Conservation (phyloP, 345 rosid species). For the Arabidopsis thaliana region DNA sequence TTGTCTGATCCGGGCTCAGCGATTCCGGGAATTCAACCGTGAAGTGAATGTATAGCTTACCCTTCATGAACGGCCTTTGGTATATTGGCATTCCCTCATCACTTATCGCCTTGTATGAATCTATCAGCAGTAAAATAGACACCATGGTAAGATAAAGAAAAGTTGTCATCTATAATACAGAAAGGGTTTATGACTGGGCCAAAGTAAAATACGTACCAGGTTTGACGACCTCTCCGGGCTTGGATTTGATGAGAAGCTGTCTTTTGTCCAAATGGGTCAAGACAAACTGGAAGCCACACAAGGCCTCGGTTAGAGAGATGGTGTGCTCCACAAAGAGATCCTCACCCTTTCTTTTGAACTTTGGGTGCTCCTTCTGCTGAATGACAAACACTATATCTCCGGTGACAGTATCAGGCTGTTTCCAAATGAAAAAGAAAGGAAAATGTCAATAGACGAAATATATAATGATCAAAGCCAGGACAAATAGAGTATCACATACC, state of each 20-base stretch:
- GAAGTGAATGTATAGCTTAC: slow-evolving; percentile 88
- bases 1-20: slow-evolving; percentile 64
- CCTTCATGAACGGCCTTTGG: slow-evolving; percentile 88
- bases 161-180: neutral
- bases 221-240: slow-evolving; percentile 83
- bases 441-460: neutral
- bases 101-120: slow-evolving; percentile 77
- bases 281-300: slow-evolving; percentile 87
- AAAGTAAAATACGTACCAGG: slow-evolving; percentile 60
- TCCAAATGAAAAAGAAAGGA: slow-evolving; percentile 28
- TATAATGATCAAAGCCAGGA: neutral
- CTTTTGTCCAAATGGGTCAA: slow-evolving; percentile 83
- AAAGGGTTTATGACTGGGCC: neutral
- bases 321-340: slow-evolving; percentile 85
- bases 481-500: slow-evolving; percentile 45
- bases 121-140: slow-evolving; percentile 43
- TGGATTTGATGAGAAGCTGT: slow-evolving; percentile 85
- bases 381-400: slow-evolving; percentile 88
- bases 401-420: slow-evolving; percentile 85
- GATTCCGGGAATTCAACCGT: slow-evolving; percentile 89
- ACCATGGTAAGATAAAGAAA: slow-evolving; percentile 5
- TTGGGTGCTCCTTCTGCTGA: slow-evolving; percentile 91
- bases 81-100: slow-evolving; percentile 92
- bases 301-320: slow-evolving; percentile 81
- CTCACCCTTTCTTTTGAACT: slow-evolving; percentile 82